Evolutionary conservation across 78 protist genomes (phyloP), one percentile per base, ranked within the genome.

Genomic region (Polysphondylium violaceum): DNA sequence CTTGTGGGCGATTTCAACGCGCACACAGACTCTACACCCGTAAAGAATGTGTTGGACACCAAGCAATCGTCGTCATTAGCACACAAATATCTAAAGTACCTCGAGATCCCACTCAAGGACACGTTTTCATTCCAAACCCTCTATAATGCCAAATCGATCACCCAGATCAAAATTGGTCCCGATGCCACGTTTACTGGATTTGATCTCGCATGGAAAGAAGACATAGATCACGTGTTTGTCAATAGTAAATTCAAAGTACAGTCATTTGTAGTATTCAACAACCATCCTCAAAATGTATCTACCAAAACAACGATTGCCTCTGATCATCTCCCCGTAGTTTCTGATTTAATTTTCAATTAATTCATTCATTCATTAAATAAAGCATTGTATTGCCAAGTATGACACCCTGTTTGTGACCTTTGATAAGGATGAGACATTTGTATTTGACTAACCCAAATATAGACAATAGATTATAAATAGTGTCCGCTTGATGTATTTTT

Each of bases 181-280:
- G 35, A 43, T 21, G 72, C n/a, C 11, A 76, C 87, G 21, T 76
- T 76, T 44, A 76, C 87, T 21, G 87, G 87, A 17, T 76, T 76
- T 36, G n/a, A 19, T 31, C 14, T 16, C 9, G 44, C 43, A 0
- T 76, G 21, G 41, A 41, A 65, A 14, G 71, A 55, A 43, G 43
- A 14, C 0, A 76, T 76, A 19, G 87, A 76, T 47, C 61, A 61
- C 11, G 61, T 76, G 16, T 53, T 76, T 63, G 58, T 76, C 1
- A 76, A 59, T n/a, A 27, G 23, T 21, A 35, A 27, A 21, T 58
- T 76, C 43, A 44, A 44, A 63, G 74, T 67, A 33, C 16, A 25
- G 6, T 16, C 36, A 38, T 76, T 76, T 63, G 31, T 36, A 21
- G 74, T 76, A 29, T 27, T 76, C 4, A 63, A 58, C 43, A 56